Base-by-base conservation (phyloP, 805 yeast species). In the Saccharomycopsis malanga region DNA sequence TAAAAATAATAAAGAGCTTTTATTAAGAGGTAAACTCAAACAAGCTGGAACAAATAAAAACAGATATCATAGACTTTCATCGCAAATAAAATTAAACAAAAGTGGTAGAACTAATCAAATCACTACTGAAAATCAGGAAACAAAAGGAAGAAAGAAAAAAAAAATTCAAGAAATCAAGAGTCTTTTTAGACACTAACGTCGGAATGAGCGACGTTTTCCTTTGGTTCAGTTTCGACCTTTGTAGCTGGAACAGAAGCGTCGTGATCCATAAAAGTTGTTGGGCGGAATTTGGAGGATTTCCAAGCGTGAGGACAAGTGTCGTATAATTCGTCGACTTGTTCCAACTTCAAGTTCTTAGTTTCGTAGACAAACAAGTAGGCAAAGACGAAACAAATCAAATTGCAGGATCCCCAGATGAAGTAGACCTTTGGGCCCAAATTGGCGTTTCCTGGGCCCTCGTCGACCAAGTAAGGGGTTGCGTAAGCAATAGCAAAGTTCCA, bases 321-420 rank as follows among this genome's bases (percentile, higher is more conserved):
- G 56, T 79, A 82, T 61, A 81, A 60, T 57, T 72, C 76, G 60
- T 77, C 85, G 55, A 82, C 76, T 61, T 81, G 81, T 62, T 82
- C 87, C 60, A 82, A 72, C 21, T 78, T 65, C 57, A 79, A 72
- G 52, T 83, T 83, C 64, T 77, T 79, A 38, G 87, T 81, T 65
- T 82, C 87, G 52, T 74, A 73, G 54, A 79, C 75, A 53, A 67
- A 67, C 65, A 73, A 67, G 66, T 67, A 79, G 34, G 76, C 81
- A 62, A 73, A 78, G 63, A 76, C 65, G 64, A 74, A 66, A 44
- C 80, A 71, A 54, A 77, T 67, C 44, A 74, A 58, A 61, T 76
- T 70, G 66, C 81, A 79, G 5, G 81, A 79, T 35, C 88, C 89
- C 86, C 88, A 83, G 43, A 83, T 76, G 64, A 80, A 83, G 67